Evolutionary conservation across 73 alveolate genomes (phyloP).

Genomic region (Urostyla sp.): DNA sequence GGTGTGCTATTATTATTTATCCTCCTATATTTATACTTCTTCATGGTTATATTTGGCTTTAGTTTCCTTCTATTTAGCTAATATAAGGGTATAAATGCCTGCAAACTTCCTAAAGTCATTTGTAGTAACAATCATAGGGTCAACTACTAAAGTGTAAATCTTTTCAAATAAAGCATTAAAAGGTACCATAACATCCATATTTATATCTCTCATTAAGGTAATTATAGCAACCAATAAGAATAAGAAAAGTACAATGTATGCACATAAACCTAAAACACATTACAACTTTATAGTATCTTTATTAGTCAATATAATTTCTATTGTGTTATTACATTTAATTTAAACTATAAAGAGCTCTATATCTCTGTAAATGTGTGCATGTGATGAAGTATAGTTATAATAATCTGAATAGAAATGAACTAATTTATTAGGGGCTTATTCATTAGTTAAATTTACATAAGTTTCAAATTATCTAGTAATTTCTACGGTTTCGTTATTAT

Average conservation of each 20-base stretch:
- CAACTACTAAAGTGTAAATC: slow-evolving; percentile 45
- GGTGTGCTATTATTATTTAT: no score
- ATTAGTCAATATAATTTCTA: slow-evolving; percentile 2
- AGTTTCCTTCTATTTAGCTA: neutral
- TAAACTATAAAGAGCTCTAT: neutral
- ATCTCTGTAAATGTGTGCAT: slow-evolving; percentile 25
- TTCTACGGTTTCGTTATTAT: no score
- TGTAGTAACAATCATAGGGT: slow-evolving; percentile 44
- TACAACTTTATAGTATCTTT: neutral
- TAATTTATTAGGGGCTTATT: slow-evolving; percentile 7
- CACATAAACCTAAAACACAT: slow-evolving; percentile 37
- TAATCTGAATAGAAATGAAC: slow-evolving; percentile 9
- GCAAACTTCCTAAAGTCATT: slow-evolving; percentile 34
- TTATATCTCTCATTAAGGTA: slow-evolving; percentile 17
- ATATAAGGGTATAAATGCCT: slow-evolving; percentile 33
- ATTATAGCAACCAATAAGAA: slow-evolving; percentile 3
- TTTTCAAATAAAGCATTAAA: slow-evolving; percentile 47
- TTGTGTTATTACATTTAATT: neutral
- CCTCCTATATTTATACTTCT: no score
- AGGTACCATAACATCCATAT: slow-evolving; percentile 17
- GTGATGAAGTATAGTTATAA: slow-evolving; percentile 18
- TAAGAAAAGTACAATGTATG: slow-evolving; percentile 30
- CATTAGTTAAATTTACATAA: neutral
- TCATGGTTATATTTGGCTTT: neutral
- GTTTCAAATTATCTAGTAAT: slow-evolving; percentile 2